phyloP scores from a whole-genome alignment of 768 basidiomycete genomes.

The Russula abietina region DNA sequence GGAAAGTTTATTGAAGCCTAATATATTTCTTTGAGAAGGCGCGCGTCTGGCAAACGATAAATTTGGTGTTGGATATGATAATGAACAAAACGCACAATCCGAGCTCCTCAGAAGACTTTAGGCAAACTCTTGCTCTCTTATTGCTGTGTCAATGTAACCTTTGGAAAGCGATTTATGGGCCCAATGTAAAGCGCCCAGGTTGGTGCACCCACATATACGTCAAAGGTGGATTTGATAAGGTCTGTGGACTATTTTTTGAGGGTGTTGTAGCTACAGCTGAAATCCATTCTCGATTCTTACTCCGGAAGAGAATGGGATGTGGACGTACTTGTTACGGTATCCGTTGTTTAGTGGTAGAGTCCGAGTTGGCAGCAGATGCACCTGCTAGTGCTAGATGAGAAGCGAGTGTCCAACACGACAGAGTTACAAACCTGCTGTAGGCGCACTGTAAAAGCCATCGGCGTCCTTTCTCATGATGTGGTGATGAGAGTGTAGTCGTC shows the following conservation, averaged over 20 bases:
- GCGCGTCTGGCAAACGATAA: conserved; percentile 46
- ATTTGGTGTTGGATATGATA: conserved; percentile 39
- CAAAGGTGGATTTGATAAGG: conserved; percentile 71
- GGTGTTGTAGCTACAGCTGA: not conserved
- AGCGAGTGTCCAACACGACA: not conserved
- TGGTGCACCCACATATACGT: conserved; percentile 57
- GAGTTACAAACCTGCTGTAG: conserved; percentile 36
- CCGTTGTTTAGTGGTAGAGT: not conserved
- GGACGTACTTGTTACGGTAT: conserved; percentile 10
- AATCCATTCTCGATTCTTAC: not conserved
- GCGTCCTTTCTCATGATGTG: conserved; percentile 62
- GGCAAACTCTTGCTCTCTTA: conserved; percentile 94
- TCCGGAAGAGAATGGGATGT: not conserved
- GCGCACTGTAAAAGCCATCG: conserved; percentile 66
- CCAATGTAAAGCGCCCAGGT: not conserved
- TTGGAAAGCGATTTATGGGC: conserved; percentile 30
- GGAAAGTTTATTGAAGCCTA: conserved; percentile 94
- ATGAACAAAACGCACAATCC: conserved; percentile 80
- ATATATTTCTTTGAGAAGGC: conserved; percentile 85
- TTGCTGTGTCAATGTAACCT: conserved; percentile 96
- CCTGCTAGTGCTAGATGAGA: not conserved
- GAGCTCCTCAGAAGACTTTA: conserved; percentile 85
- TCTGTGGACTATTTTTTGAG: conserved; percentile 35
- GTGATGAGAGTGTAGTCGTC: no score
- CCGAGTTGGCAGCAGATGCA: not conserved